Percentiles rank a stretch among this genome's conserved stretches.
Evolutionary conservation across 345 rosid species (phyloP).

Genomic region (Cardamine resedifolia): DNA sequence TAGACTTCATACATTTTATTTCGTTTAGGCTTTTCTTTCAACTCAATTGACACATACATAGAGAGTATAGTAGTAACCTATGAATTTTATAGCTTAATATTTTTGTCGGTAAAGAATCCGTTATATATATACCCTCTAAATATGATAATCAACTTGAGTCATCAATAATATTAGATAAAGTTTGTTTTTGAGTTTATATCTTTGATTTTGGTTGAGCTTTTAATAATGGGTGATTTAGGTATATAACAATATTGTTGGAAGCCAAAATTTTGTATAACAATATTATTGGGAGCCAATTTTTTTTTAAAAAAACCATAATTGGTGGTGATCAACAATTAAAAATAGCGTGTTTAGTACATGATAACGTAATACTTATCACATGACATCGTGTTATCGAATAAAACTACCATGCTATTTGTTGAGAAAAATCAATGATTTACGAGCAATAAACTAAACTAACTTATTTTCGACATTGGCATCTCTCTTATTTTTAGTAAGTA

Average conservation of each 20-base stretch:
- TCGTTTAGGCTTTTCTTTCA: background rate
- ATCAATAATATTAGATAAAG: background rate
- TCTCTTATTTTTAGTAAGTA: too few relatives aligned
- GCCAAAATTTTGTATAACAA: too few relatives aligned
- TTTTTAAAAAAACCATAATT: too few relatives aligned
- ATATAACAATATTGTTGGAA: background rate
- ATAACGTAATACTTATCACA: too few relatives aligned
- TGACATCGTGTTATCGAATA: too few relatives aligned
- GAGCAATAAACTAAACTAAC: too few relatives aligned
- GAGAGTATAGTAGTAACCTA: conserved; percentile 1
- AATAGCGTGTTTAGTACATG: background rate
- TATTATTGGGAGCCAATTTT: too few relatives aligned
- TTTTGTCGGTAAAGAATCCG: background rate
- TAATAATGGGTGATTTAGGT: background rate
- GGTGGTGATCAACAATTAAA: background rate
- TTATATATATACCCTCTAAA: background rate
- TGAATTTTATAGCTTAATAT: background rate
- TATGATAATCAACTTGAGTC: background rate
- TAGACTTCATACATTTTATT: background rate
- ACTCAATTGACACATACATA: background rate
- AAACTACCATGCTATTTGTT: too few relatives aligned
- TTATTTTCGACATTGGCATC: too few relatives aligned
- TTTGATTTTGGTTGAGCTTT: background rate
- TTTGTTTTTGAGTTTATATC: background rate
- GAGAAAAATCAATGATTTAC: too few relatives aligned